Base-by-base conservation (phyloP, 306 rosid genomes). In the Rosa persica region DNA sequence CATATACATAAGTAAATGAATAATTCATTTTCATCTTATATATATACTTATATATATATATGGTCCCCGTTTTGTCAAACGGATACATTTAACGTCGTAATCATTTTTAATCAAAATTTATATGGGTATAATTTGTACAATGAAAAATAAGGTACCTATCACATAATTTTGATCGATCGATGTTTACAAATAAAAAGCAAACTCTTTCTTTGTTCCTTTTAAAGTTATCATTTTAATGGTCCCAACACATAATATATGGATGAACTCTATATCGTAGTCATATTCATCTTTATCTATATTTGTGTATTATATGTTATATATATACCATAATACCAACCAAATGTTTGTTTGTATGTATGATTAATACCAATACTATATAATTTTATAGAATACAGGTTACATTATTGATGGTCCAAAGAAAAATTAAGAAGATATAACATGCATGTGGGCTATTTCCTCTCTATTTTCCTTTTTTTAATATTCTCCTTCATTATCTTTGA, bases 391-490 rank as follows among this genome's bases (percentile, higher is more conserved):
- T 38, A 71, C 27, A 71, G 12, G 43, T 49, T 8, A 49, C 75
- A 48, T 15, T 70, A 70, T 47, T 71, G 60, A 49, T 71, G 75
- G 61, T 71, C 30, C 75, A 70, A 48, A 55, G 30, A 55, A n/a
- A n/a, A 20, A 54, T 54, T 20, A 27, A 7, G 25, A 54, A 54
- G 25, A 20, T 20, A n/a, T 49, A 8, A 49, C 55, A 54, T 54
- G 58, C 58, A 6, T 52, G 22, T 52, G 1, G 27, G 61, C 61
- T 54, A 54, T 54, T 8, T 54, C 61, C 11, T 54, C n/a, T 49
- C 7, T 54, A 3, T 30, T 54, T 54, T n/a, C 61, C 2, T 20
- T 5, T 55, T 55, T 55, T 55, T 55, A n/a, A 20, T 8, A 55
- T 16, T 1, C 10, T 22, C 12, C 1, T 54, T 54, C 60, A 7